Evolutionary conservation across 2,329 filamentous ascomycete species (phyloP).

Genomic region (Colletotrichum theobromicola): DNA sequence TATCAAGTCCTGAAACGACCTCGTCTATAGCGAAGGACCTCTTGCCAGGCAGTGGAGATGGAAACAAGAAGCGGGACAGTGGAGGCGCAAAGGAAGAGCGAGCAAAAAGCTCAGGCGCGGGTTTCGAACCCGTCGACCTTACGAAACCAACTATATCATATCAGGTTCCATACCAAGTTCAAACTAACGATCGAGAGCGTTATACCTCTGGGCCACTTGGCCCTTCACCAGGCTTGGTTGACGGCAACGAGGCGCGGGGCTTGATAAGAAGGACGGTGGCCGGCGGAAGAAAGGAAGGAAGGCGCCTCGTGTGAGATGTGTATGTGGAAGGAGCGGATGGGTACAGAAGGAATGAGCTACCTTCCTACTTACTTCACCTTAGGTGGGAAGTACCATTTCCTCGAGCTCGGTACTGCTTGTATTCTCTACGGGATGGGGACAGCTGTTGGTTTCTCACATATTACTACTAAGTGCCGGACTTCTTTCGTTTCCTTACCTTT

Average conservation of each 20-base stretch:
- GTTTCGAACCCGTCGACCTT: neutral
- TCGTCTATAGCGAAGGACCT: too few species aligned
- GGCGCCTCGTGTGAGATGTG: neutral
- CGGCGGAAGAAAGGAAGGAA: neutral
- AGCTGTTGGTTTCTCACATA: neutral
- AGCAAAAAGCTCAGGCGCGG: neutral
- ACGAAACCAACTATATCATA: neutral
- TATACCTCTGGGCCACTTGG: neutral
- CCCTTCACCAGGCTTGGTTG: neutral
- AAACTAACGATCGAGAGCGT: neutral
- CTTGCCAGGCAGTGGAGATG: too few species aligned
- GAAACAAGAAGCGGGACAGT: too few species aligned
- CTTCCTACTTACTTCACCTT: too few species aligned
- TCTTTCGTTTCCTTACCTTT: neutral
- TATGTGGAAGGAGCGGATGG: neutral
- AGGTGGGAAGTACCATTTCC: neutral
- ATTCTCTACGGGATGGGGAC: rapidly evolving
- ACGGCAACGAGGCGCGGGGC: rapidly evolving
- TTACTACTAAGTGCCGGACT: neutral
- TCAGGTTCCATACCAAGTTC: neutral
- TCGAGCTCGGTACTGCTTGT: neutral
- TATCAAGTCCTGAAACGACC: too few species aligned
- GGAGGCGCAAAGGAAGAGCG: neutral
- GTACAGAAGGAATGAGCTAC: neutral
- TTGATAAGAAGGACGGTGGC: neutral